phyloP scores from a whole-genome alignment of 345 rosid genomes.

The Eucalyptus urophylla region DNA sequence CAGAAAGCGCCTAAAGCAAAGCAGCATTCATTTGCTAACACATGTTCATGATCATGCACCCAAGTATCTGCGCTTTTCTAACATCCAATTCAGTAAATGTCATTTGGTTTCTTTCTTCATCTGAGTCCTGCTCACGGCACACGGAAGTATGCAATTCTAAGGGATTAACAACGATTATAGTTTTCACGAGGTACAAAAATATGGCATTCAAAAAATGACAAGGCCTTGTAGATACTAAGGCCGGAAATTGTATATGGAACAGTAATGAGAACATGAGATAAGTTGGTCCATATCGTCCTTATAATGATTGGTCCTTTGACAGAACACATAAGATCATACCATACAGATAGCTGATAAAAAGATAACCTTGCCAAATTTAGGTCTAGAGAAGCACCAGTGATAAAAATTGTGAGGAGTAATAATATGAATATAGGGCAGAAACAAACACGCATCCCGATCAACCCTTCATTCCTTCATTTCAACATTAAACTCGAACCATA shows the following conservation, averaged over 20 bases:
- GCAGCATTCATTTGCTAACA: neutral
- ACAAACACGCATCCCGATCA: neutral
- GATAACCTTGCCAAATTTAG: neutral
- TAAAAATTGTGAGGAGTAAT: neutral
- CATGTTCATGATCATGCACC: neutral
- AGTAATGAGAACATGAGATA: neutral
- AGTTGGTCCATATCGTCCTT: neutral
- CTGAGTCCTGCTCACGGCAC: neutral
- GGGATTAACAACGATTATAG: neutral
- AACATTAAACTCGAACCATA: neutral
- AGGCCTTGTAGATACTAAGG: neutral
- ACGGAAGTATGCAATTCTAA: neutral
- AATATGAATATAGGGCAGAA: neutral
- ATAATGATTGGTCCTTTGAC: neutral
- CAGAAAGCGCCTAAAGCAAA: neutral
- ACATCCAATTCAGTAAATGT: neutral
- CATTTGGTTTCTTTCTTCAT: neutral
- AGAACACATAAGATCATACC: neutral
- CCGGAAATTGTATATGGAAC: neutral
- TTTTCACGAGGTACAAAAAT: neutral
- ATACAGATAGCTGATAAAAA: neutral
- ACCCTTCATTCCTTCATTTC: neutral
- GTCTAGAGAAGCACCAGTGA: neutral
- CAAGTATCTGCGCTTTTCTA: neutral
- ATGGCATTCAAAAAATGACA: neutral